Evolutionary conservation across 495 filamentous ascomycete genomes (phyloP).

Genomic region (Penicillium lividum): DNA sequence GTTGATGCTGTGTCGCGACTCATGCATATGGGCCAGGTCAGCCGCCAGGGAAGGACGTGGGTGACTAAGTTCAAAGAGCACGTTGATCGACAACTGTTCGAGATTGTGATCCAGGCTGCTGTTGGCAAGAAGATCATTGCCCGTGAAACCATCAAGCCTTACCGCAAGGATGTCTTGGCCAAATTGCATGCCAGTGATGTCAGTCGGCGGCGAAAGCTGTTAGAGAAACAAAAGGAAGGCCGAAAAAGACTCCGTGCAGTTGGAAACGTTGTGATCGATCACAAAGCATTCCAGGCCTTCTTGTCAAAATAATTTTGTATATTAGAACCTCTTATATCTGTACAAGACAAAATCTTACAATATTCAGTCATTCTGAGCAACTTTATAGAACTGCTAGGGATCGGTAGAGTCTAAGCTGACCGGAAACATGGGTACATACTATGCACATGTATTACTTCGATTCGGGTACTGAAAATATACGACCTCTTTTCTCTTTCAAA

Average conservation of each 20-base stretch:
- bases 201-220: slow-evolving; percentile 74
- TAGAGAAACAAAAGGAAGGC: slow-evolving; percentile 97
- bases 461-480: too few relatives aligned
- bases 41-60: slow-evolving; percentile 78
- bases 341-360: background rate
- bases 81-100: slow-evolving; percentile 93
- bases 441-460: too few relatives aligned
- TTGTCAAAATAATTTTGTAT: slow-evolving; percentile 57
- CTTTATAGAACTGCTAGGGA: too few relatives aligned
- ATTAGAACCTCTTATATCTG: slow-evolving; percentile 14
- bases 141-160: slow-evolving; percentile 93
- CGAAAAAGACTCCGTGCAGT: slow-evolving; percentile 76
- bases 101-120: slow-evolving; percentile 91
- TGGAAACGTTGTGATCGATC: slow-evolving; percentile 85
- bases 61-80: slow-evolving; percentile 97
- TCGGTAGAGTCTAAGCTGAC: too few relatives aligned
- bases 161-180: slow-evolving; percentile 88
- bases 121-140: slow-evolving; percentile 83
- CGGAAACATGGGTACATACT: too few relatives aligned
- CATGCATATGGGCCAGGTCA: slow-evolving; percentile 76
- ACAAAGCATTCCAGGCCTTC: slow-evolving; percentile 91
- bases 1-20: slow-evolving; percentile 94
- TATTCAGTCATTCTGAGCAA: background rate
- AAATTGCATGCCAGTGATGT: slow-evolving; percentile 95
- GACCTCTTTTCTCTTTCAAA: too few relatives aligned